Conservation (phyloP, 345 rosid genomes). For the Hevea brasiliensis region DNA sequence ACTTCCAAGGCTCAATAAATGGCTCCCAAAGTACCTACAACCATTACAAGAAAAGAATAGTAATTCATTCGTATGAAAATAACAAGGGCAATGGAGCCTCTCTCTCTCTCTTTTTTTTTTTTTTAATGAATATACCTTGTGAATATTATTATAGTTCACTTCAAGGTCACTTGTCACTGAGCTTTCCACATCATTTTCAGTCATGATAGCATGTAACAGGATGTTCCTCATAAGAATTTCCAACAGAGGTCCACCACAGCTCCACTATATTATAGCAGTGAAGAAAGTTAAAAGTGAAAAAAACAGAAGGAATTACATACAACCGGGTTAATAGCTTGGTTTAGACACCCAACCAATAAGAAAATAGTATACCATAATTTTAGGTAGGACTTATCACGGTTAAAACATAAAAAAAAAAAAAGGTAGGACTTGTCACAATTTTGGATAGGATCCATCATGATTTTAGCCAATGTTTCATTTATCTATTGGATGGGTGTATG, state of each 20-base stretch:
- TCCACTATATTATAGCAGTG: constrained; percentile 64
- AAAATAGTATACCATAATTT: no score
- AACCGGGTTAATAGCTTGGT: no score
- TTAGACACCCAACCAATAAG: no score
- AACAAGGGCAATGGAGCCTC: background rate
- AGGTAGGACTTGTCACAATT: no score
- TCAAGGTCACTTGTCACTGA: constrained; percentile 60
- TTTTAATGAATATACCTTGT: constrained; percentile 53
- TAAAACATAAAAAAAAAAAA: no score
- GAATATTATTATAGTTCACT: constrained; percentile 79
- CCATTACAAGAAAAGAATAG: constrained; percentile 11
- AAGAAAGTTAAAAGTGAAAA: background rate
- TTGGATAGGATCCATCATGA: no score
- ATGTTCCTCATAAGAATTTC: constrained; percentile 62
- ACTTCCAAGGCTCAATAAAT: constrained; percentile 86
- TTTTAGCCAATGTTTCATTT: no score
- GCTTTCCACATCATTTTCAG: constrained; percentile 48
- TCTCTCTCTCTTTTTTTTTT: no score
- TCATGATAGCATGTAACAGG: constrained; percentile 41
- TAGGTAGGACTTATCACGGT: no score
- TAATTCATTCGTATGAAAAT: background rate
- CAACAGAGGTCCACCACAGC: constrained; percentile 74
- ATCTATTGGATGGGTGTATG: no score
- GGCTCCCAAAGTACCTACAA: constrained; percentile 89
- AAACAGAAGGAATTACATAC: background rate